Conservation (phyloP, 495 filamentous ascomycete species). For the Hypoxylon fuscum region DNA sequence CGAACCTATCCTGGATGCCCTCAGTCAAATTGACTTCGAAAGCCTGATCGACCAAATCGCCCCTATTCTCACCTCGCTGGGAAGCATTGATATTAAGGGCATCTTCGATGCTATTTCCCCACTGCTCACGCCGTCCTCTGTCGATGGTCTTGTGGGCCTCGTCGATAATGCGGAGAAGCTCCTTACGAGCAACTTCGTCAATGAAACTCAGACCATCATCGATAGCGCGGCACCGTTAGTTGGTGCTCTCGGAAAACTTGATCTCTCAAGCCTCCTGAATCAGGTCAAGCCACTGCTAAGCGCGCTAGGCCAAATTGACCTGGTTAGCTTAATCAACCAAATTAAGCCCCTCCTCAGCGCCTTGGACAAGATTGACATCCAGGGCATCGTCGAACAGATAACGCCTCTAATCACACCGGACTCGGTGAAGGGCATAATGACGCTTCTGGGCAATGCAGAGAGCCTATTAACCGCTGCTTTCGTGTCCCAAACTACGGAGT, state of each 20-base stretch:
- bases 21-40: conserved; percentile 50
- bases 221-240: conserved; percentile 45
- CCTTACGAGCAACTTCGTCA: conserved; percentile 54
- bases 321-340: conserved; percentile 44
- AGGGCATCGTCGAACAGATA: conserved; percentile 47
- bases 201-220: conserved; percentile 54
- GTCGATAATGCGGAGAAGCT: conserved; percentile 54
- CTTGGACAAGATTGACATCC: conserved; percentile 48
- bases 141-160: conserved; percentile 56
- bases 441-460: conserved; percentile 53
- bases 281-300: conserved; percentile 48
- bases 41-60: conserved; percentile 46
- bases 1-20: conserved; percentile 43
- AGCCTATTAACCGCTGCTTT: conserved; percentile 50
- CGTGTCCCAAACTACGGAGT: conserved; percentile 56
- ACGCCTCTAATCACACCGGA: conserved; percentile 53
- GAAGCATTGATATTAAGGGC: conserved; percentile 54
- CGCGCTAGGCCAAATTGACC: conserved; percentile 41
- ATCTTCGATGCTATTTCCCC: conserved; percentile 50
- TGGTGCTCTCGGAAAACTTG: conserved; percentile 46
- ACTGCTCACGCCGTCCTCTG: conserved; percentile 51
- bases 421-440: conserved; percentile 53
- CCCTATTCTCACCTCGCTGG: conserved; percentile 50
- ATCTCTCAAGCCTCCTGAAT: conserved; percentile 43
- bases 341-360: conserved; percentile 50